Evolutionary conservation across 495 filamentous ascomycete species (phyloP).

Genomic region (Aspergillus haitiensis): DNA sequence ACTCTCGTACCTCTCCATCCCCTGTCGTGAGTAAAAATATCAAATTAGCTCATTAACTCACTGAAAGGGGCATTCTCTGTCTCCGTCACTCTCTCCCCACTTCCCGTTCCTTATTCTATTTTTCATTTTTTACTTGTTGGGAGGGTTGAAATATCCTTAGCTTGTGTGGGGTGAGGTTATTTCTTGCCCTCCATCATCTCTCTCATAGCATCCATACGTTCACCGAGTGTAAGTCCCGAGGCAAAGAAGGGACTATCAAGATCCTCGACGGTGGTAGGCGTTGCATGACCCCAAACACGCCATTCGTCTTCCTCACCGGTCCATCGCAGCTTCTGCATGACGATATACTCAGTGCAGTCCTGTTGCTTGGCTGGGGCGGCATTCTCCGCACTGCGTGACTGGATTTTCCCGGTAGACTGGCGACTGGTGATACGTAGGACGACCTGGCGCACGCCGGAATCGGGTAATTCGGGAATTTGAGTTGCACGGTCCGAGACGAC

Average conservation of each 20-base stretch:
- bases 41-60: no score
- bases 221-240: conserved; percentile 31
- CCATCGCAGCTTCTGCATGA: conserved; percentile 63
- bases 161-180: conserved; percentile 16
- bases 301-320: conserved; percentile 61
- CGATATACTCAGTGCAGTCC: conserved; percentile 74
- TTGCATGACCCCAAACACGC: conserved; percentile 72
- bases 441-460: conserved; percentile 63
- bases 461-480: conserved; percentile 47
- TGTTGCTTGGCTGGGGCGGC: conserved; percentile 51
- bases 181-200: conserved; percentile 27
- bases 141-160: not conserved
- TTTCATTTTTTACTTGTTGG: not conserved
- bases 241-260: conserved; percentile 40
- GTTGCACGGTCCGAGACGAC: conserved; percentile 61
- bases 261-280: conserved; percentile 57
- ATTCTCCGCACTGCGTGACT: conserved; percentile 6
- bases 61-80: no score
- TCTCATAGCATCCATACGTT: conserved; percentile 40
- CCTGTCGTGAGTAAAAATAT: no score
- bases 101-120: not conserved
- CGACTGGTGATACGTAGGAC: conserved; percentile 68
- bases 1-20: no score
- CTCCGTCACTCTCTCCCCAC: no score
- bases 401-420: conserved; percentile 51